A percentile compares a stretch with the other conserved stretches of the same genome.
Conservation (phyloP, 768 basidiomycete genomes). For the Rossbeevera mucosa region DNA sequence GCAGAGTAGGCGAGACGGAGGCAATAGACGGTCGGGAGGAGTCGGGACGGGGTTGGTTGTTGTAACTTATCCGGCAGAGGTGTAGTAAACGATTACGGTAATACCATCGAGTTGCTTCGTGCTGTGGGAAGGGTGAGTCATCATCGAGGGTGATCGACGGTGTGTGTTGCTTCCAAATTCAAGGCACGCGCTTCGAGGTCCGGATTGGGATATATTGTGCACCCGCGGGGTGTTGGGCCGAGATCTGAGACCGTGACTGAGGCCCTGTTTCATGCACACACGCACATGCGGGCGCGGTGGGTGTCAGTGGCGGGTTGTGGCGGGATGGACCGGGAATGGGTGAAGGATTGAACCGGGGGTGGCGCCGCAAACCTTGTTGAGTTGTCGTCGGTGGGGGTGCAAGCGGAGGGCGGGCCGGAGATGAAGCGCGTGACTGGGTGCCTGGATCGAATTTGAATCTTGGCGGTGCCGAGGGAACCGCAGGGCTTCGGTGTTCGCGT, state of each 20-base stretch:
- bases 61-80: constrained; percentile 9
- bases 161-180: constrained; percentile 21
- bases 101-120: not conserved
- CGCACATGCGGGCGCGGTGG: not conserved
- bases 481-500: constrained; percentile 27
- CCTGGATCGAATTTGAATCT: constrained; percentile 35
- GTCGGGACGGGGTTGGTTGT: not conserved
- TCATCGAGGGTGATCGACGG: constrained; percentile 30
- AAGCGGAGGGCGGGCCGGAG: constrained; percentile 21
- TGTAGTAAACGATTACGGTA: constrained; percentile 12
- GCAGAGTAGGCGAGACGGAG: not conserved
- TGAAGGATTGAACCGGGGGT: constrained; percentile 17
- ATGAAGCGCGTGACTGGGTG: constrained; percentile 20
- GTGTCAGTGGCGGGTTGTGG: not conserved
- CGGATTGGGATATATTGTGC: constrained; percentile 19
- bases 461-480: constrained; percentile 42
- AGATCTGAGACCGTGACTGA: not conserved
- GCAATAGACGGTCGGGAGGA: not conserved
- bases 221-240: not conserved
- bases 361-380: constrained; percentile 13
- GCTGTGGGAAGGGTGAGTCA: constrained; percentile 13
- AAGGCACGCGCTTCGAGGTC: constrained; percentile 21
- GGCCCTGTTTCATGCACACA: constrained; percentile 13
- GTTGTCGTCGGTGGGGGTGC: constrained; percentile 14
- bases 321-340: constrained; percentile 14